Conservation (phyloP, 257 asterid genomes). For the Nicotiana tabacum region DNA sequence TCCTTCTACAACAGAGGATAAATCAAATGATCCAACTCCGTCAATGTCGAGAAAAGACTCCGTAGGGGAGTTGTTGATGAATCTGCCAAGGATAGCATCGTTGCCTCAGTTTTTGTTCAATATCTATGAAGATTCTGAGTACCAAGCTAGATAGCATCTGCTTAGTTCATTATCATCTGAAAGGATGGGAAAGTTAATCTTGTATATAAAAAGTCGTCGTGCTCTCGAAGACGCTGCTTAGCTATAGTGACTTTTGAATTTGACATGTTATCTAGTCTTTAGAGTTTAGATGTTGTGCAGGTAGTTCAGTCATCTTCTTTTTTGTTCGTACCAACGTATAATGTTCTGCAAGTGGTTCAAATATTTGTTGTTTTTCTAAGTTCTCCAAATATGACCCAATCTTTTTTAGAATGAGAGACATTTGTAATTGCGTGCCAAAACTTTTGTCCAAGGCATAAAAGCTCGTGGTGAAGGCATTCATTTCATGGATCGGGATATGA, state of each 20-base stretch:
- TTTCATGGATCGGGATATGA: too few species aligned
- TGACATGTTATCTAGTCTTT: background rate
- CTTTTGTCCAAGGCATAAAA: too few species aligned
- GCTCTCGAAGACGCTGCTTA: background rate
- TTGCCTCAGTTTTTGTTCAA: constrained; percentile 84
- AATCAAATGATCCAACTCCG: constrained; percentile 26
- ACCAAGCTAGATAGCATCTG: constrained; percentile 43
- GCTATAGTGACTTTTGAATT: background rate
- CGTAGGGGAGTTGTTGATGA: constrained; percentile 65
- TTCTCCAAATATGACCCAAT: background rate
- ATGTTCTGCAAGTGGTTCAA: background rate
- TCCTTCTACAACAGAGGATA: background rate
- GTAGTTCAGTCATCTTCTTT: background rate
- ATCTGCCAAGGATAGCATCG: constrained; percentile 93
- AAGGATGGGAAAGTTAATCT: background rate
- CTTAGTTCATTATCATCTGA: background rate
- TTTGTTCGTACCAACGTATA: background rate
- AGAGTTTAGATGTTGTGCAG: background rate
- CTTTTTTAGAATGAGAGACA: background rate
- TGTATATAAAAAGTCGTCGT: constrained; percentile 7
- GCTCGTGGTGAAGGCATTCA: too few species aligned
- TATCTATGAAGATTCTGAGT: constrained; percentile 54
- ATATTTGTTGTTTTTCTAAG: background rate
- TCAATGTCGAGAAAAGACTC: constrained; percentile 83
- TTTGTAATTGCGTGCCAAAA: background rate